phyloP scores from a whole-genome alignment of 2,329 filamentous ascomycete species.

The Ceratocystis harringtonii region DNA sequence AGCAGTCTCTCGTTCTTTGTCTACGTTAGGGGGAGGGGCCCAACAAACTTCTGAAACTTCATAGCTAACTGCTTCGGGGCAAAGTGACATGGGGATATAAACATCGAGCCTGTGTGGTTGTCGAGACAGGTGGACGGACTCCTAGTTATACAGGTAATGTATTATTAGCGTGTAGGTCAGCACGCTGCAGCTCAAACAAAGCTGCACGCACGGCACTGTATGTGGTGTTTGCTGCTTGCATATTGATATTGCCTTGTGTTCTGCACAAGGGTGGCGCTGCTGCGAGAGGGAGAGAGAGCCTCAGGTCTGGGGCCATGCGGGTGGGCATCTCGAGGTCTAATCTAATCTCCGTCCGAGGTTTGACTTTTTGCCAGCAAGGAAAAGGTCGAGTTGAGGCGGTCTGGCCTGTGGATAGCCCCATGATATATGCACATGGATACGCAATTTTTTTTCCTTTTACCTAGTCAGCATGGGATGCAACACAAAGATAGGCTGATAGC shows the following conservation, averaged over 20 bases:
- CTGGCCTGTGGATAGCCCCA: background rate
- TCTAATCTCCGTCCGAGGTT: constrained; percentile 7
- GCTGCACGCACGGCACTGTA: background rate
- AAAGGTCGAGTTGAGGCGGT: background rate
- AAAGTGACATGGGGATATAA: background rate
- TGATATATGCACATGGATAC: background rate
- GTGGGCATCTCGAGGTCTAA: background rate
- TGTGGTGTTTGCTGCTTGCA: background rate
- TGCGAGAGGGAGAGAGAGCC: background rate
- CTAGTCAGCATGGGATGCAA: background rate
- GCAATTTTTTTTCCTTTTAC: background rate
- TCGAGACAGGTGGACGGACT: background rate
- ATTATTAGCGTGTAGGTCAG: background rate
- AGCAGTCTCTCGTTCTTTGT: no score
- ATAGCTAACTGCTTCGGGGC: background rate
- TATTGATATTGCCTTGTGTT: background rate
- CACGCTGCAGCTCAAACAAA: background rate
- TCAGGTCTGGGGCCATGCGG: background rate
- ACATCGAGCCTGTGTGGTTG: background rate
- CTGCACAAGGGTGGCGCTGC: constrained; percentile 1
- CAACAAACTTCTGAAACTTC: background rate
- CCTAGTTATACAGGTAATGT: background rate
- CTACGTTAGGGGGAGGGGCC: background rate
- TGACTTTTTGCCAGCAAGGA: background rate
- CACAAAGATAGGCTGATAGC: background rate